Evolutionary conservation across 306 rosid species (phyloP).

Genomic region (Luffa aegyptiaca): DNA sequence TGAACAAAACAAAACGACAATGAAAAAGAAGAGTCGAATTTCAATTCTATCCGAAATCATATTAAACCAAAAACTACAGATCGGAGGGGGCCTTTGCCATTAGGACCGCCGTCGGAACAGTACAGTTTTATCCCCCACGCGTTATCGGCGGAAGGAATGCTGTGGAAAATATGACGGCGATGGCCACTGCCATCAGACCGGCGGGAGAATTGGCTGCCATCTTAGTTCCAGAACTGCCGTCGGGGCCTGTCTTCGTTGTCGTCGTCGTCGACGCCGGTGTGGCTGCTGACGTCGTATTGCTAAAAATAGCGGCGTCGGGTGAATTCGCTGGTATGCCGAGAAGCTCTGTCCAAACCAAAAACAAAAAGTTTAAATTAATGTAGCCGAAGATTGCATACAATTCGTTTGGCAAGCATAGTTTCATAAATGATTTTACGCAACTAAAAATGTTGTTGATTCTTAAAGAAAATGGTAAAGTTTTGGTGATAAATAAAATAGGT

Average conservation of each 20-base stretch:
- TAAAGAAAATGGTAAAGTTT: no score
- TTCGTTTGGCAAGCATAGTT: no score
- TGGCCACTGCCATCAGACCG: slow-evolving; percentile 19
- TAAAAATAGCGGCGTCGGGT: slow-evolving; percentile 71
- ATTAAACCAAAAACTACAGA: background rate
- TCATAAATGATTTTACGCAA: no score
- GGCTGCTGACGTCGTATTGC: slow-evolving; percentile 16
- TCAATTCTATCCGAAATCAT: background rate
- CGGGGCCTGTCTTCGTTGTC: background rate
- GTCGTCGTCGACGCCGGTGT: background rate
- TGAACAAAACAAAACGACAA: background rate
- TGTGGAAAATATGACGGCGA: background rate
- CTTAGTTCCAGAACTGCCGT: slow-evolving; percentile 7
- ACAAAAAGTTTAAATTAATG: background rate
- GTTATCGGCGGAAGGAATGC: slow-evolving; percentile 11
- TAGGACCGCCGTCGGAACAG: background rate
- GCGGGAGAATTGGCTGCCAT: slow-evolving; percentile 14
- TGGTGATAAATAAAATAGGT: no score
- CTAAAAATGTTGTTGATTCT: no score
- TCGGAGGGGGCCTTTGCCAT: background rate
- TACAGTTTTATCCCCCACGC: background rate
- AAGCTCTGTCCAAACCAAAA: slow-evolving; percentile 34
- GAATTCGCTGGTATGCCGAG: slow-evolving; percentile 56
- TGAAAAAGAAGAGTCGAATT: background rate
- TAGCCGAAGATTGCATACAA: no score